Base-by-base conservation (phyloP, 192 early-diverging fungal genomes). In the Rhizoclosmatium sp. region DNA sequence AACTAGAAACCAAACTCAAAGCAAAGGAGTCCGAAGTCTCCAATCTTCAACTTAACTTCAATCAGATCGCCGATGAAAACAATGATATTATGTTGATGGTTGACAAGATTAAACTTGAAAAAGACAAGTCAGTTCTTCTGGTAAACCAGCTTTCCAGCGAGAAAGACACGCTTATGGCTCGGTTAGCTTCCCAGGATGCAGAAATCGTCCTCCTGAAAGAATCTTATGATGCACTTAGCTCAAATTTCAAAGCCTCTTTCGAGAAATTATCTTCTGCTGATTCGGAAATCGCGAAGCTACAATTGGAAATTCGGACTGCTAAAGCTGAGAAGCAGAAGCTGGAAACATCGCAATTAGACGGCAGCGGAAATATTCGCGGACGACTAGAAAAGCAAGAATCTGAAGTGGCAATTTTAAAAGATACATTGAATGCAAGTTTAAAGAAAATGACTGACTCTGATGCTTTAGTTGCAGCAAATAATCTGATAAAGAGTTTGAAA, bases 41-140 rank as follows among this genome's bases (percentile, higher is more conserved):
- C 4, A 45, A 4, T 10, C 12, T 31, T 46, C 9, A 68, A 47
- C 44, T 47, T n/a, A 45, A 68, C 12, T 68, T 68, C 12, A 5
- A 68, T 68, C 47, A 54, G 40, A 48, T 71, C 54, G 69, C 12
- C 21, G 21, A 48, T 31, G 69, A 71, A 71, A 71, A 71, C 21
- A 4, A 68, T 12, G 44, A 31, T 4, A 46, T 68, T 12, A 71
- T 23, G 23, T 3, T 4, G 9, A 54, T 56, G 48, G 69, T 71
- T n/a, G 51, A 71, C 4, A 44, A 71, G 19, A 7, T 71, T 5
- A 71, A 71, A 31, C 10, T 7, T 3, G 48, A 56, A 7, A 39
- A 54, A n/a, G 5, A 4, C 4, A 48, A 71, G 47, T 58, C 47
- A 14, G 19, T 54, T 39, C 47, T 39, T 31, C 16, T 40, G 39